phyloP scores from a whole-genome alignment of 1,284 basidiomycete species.

The Cryptococcus sp. region DNA sequence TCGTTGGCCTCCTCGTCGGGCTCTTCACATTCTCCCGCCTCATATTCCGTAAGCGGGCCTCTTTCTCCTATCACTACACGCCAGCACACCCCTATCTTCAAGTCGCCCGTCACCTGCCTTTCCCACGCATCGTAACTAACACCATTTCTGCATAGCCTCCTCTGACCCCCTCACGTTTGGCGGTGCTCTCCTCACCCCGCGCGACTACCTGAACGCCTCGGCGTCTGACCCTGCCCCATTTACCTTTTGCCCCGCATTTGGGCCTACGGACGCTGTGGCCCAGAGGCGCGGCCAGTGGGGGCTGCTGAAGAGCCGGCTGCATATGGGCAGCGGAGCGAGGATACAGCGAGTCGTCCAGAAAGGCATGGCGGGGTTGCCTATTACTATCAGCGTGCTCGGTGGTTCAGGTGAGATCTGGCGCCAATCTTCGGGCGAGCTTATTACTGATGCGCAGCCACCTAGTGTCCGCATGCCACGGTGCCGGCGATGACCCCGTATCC shows the following conservation, averaged over 20 bases:
- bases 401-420: conserved; percentile 67
- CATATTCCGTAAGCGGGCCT: conserved; percentile 51
- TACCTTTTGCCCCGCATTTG: conserved; percentile 81
- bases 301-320: conserved; percentile 72
- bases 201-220: conserved; percentile 53
- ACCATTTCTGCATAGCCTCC: conserved; percentile 7
- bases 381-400: conserved; percentile 86
- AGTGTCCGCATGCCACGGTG: conserved; percentile 90
- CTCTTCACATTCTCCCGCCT: conserved; percentile 64
- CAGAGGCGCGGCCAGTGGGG: conserved; percentile 69
- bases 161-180: conserved; percentile 16
- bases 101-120: background rate
- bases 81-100: background rate
- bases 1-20: conserved; percentile 59
- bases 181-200: conserved; percentile 33
- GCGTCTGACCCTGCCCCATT: conserved; percentile 68
- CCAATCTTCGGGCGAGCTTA: background rate
- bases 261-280: conserved; percentile 72
- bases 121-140: background rate
- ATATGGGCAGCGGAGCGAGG: conserved; percentile 75
- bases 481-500: conserved; percentile 84
- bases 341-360: conserved; percentile 78
- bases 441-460: background rate
- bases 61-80: background rate
- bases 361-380: conserved; percentile 77